Conservation (phyloP, 257 asterid genomes). For the Rhazya stricta region DNA sequence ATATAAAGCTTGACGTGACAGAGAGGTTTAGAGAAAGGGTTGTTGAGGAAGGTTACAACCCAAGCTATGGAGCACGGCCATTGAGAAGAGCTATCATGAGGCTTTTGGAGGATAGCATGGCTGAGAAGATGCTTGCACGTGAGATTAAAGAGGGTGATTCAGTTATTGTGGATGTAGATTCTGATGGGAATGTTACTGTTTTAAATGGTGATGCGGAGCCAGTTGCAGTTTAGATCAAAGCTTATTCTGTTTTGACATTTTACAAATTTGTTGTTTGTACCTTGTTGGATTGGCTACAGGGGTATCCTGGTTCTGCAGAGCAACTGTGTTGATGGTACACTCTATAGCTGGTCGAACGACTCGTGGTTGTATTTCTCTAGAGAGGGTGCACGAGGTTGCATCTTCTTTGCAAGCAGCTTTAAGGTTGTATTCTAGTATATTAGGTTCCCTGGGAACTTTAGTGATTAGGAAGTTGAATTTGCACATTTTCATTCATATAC, state of each 20-base stretch:
- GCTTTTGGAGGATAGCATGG: conserved; percentile 55
- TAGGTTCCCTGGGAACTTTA: background rate
- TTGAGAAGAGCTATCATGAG: conserved; percentile 54
- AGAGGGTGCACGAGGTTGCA: background rate
- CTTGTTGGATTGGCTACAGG: conserved; percentile 6
- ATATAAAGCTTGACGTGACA: conserved; percentile 38
- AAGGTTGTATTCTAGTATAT: background rate
- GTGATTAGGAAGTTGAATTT: background rate
- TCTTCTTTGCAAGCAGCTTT: conserved; percentile 4
- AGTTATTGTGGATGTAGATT: conserved; percentile 46
- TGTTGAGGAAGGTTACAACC: conserved; percentile 46
- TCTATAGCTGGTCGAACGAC: background rate
- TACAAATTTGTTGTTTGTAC: conserved; percentile 2
- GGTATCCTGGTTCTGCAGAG: background rate
- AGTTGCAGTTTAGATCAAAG: conserved; percentile 27
- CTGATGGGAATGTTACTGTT: conserved; percentile 44
- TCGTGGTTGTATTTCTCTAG: background rate
- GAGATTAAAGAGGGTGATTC: conserved; percentile 38
- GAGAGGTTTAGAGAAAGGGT: conserved; percentile 41
- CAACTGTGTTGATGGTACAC: background rate
- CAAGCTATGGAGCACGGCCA: conserved; percentile 59
- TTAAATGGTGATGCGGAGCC: conserved; percentile 36
- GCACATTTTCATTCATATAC: background rate
- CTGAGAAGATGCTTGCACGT: conserved; percentile 48
- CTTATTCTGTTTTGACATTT: background rate